Conservation (phyloP, 495 filamentous ascomycete genomes). For the Rhizodiscina lignyota region DNA sequence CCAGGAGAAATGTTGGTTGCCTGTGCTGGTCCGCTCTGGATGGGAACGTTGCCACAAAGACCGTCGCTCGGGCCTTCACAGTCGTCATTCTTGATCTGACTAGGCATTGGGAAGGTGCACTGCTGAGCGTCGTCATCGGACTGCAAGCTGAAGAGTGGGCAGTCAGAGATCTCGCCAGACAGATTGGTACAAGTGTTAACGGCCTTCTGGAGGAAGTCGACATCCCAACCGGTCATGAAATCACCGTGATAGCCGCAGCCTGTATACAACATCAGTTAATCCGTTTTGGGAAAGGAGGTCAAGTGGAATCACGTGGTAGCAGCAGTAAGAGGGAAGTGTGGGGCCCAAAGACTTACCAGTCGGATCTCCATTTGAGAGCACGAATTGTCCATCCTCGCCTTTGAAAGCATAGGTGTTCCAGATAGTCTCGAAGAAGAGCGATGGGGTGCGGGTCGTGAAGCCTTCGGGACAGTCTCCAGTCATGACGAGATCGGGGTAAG, state of each 20-base stretch:
- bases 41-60: conserved; percentile 34
- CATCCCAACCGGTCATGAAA: conserved; percentile 71
- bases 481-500: conserved; percentile 60
- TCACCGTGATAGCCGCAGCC: conserved; percentile 75
- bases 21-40: conserved; percentile 35
- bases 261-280: conserved; percentile 8
- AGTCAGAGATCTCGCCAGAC: conserved; percentile 36
- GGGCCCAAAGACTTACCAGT: conserved; percentile 44
- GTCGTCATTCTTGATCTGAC: conserved; percentile 21
- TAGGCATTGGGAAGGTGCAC: conserved; percentile 31
- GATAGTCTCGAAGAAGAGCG: conserved; percentile 78
- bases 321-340: no score
- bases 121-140: conserved; percentile 21
- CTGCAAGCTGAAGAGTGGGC: conserved; percentile 42
- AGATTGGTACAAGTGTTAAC: conserved; percentile 31
- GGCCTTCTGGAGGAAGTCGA: conserved; percentile 38
- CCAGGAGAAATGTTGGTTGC: conserved; percentile 15
- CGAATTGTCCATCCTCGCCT: conserved; percentile 50
- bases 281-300: no score
- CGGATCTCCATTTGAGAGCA: conserved; percentile 71
- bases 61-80: conserved; percentile 21
- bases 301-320: no score
- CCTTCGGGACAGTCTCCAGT: conserved; percentile 60
- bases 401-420: conserved; percentile 59
- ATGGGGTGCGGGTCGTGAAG: conserved; percentile 50